A percentile compares a stretch with the other conserved stretches of the same genome.
Evolutionary conservation across 192 early-diverging fungal species (phyloP).

Genomic region (Coemansia sp.): DNA sequence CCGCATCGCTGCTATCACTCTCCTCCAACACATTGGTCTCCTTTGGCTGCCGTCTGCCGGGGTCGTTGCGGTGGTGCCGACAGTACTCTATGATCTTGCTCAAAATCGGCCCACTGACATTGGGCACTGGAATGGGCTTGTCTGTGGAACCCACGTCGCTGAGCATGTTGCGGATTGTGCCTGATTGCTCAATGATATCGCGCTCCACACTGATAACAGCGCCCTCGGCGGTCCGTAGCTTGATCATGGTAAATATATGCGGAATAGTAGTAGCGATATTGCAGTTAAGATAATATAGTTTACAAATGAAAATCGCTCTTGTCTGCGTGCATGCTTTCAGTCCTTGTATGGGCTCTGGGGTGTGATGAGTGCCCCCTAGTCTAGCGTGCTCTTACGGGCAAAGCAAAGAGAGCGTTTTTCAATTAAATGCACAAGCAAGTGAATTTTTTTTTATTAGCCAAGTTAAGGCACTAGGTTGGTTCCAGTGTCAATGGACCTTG

Average conservation of each 20-base stretch:
- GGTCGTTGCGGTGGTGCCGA: constrained; percentile 77
- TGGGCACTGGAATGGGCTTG: constrained; percentile 76
- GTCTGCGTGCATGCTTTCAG: neutral
- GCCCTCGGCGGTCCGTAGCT: constrained; percentile 42
- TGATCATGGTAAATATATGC: constrained; percentile 10
- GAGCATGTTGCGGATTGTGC: constrained; percentile 50
- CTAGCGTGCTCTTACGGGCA: too few relatives aligned
- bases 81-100: constrained; percentile 88
- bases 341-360: neutral
- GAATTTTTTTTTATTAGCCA: too few relatives aligned
- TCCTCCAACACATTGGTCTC: constrained; percentile 41
- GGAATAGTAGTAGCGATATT: too few relatives aligned
- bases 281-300: too few relatives aligned
- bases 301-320: neutral
- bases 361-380: neutral
- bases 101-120: constrained; percentile 85
- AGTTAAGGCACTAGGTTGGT: too few relatives aligned
- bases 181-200: constrained; percentile 51
- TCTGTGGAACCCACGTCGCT: constrained; percentile 35
- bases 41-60: constrained; percentile 13
- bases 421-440: too few relatives aligned
- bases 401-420: too few relatives aligned
- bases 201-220: constrained; percentile 37
- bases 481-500: too few relatives aligned
- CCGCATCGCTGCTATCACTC: constrained; percentile 47